Percentiles rank a stretch among this genome's conserved stretches.
Conservation (phyloP, 345 rosid genomes). For the Corchorus capsularis region DNA sequence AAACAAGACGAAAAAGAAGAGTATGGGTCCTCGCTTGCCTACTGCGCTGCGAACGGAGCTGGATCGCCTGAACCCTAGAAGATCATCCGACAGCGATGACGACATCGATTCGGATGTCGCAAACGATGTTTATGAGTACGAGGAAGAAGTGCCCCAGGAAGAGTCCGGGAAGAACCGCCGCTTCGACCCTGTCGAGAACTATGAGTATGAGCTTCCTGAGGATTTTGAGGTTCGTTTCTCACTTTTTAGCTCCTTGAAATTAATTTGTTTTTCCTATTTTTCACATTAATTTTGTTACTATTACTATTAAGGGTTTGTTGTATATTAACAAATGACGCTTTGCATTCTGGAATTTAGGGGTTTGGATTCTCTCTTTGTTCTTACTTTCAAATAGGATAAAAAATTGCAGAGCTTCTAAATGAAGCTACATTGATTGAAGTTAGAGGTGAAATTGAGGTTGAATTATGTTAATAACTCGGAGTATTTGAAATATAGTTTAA, state of each 20-base stretch:
- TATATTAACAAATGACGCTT: too few species aligned
- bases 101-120: constrained; percentile 52
- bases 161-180: constrained; percentile 80
- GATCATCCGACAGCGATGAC: constrained; percentile 45
- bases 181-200: constrained; percentile 67
- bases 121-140: constrained; percentile 77
- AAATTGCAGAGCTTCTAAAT: not conserved
- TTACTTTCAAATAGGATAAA: too few species aligned
- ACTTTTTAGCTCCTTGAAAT: not conserved
- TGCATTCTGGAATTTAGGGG: not conserved
- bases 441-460: not conserved
- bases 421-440: not conserved
- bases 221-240: constrained; percentile 54
- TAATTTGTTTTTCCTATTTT: not conserved
- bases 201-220: constrained; percentile 68
- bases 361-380: too few species aligned
- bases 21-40: constrained; percentile 78
- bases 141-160: constrained; percentile 74
- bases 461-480: not conserved
- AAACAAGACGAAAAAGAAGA: constrained; percentile 30
- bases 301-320: not conserved
- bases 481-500: not conserved
- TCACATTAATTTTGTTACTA: not conserved
- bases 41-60: constrained; percentile 55
- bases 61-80: constrained; percentile 43